Evolutionary conservation across 106 monocot species (phyloP).

Genomic region (Allium cepa): DNA sequence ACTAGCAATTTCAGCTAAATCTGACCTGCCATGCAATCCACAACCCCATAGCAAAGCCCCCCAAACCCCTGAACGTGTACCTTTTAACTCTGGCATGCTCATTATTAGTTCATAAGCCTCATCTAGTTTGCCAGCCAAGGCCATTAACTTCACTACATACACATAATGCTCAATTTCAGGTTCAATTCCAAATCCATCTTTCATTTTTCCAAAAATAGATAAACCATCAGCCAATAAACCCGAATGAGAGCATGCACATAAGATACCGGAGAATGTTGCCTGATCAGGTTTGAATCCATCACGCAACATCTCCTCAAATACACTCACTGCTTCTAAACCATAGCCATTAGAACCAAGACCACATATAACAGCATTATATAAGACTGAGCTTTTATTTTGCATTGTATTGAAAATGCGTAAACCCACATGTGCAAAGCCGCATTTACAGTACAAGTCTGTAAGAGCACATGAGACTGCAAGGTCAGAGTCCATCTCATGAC

Average conservation of each 20-base stretch:
- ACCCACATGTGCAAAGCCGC: conserved; percentile 36
- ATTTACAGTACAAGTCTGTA: conserved; percentile 50
- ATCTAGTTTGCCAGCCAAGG: conserved; percentile 32
- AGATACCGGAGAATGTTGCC: conserved; percentile 54
- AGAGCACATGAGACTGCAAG: conserved; percentile 41
- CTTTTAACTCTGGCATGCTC: conserved; percentile 36
- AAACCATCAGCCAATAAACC: conserved; percentile 29
- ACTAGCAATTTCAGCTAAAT: conserved; percentile 36
- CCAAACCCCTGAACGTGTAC: conserved; percentile 54
- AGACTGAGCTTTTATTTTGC: conserved; percentile 24
- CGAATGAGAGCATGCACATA: conserved; percentile 60
- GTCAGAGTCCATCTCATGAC: conserved; percentile 16
- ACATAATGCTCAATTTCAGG: conserved; percentile 54
- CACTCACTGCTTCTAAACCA: conserved; percentile 18
- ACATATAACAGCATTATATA: conserved; percentile 46
- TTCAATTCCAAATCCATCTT: conserved; percentile 33
- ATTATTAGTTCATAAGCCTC: conserved; percentile 52
- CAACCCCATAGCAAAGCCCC: conserved; percentile 74
- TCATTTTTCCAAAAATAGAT: conserved; percentile 39
- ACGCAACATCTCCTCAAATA: conserved; percentile 35
- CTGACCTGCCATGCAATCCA: conserved; percentile 34
- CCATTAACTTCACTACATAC: conserved; percentile 62
- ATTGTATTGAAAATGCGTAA: conserved; percentile 29
- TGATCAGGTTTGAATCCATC: conserved; percentile 33
- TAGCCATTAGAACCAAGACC: conserved; percentile 49